Base-by-base conservation (phyloP, 169 alveolate genomes). In the Plasmodium inui region DNA sequence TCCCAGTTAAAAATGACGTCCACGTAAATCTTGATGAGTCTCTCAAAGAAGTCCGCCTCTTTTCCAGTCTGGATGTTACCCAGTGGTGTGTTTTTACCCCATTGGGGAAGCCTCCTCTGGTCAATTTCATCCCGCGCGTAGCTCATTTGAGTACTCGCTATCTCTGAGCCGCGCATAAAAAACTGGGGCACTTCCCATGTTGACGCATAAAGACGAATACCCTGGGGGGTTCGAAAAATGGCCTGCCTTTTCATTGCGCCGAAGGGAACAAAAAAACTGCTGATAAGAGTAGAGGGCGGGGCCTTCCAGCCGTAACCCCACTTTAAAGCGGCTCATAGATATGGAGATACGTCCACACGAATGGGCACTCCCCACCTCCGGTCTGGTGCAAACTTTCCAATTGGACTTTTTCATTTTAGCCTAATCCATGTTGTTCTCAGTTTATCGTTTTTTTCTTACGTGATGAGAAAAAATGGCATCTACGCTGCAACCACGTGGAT, bases 11-110 rank as follows among this genome's bases (percentile, higher is more conserved):
- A 85, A 73, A 85, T 44, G 67, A 85, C 53, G n/a, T 85, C 93
- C 22, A 85, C 85, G 80, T 85, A 85, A 73, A 50, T 74, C 79
- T n/a, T 73, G 30, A 85, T 85, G 39, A 85, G 84, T 46, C 84
- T 85, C 8, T 85, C 82, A 55, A 19, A 85, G 28, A 85, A 74
- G 39, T 55, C 78, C 14, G 37, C 22, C 37, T 74, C 81, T 50
- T 85, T 41, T 50, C 39, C 67, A 74, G 61, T 32, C 17, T 85
- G 32, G 30, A 37, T 26, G 41, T 41, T 61, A 3, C 57, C 39
- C 12, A 9, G 53, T 53, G 41, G 30, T 44, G 85, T 74, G 61
- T 85, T 73, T 26, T n/a, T 28, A 5, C 26, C 57, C 19, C 57
- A 32, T 0, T 50, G 34, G 26, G 76, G 30, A 17, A 17, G 14